Conservation (phyloP, 495 filamentous ascomycete species). For the Neurospora tetrasperma region DNA sequence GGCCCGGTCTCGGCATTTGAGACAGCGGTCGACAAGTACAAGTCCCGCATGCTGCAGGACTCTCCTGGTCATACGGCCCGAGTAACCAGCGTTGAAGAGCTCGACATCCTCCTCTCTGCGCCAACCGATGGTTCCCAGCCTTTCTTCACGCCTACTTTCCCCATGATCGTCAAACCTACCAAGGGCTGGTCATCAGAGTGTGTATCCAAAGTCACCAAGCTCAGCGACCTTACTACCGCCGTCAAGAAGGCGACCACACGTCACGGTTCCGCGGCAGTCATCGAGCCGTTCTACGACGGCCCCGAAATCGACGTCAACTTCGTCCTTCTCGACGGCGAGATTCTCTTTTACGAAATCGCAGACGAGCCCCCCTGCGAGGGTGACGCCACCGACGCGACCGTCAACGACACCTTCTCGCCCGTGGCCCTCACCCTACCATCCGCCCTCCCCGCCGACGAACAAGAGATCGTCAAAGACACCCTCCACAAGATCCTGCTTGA, state of each 20-base stretch:
- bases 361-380: conserved; percentile 43
- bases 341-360: conserved; percentile 40
- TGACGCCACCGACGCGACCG: conserved; percentile 20
- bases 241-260: conserved; percentile 17
- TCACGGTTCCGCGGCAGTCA: conserved; percentile 20
- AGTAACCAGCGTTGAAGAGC: conserved; percentile 11
- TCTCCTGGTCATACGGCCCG: conserved; percentile 14
- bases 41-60: conserved; percentile 28
- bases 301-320: conserved; percentile 48
- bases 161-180: conserved; percentile 24
- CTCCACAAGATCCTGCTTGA: conserved; percentile 23
- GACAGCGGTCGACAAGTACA: conserved; percentile 34
- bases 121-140: background rate
- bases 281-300: conserved; percentile 27
- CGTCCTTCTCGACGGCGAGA: conserved; percentile 36
- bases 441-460: conserved; percentile 26
- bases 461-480: conserved; percentile 17
- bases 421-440: conserved; percentile 33
- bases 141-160: conserved; percentile 10
- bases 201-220: conserved; percentile 17
- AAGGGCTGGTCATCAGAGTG: conserved; percentile 25
- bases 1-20: conserved; percentile 26
- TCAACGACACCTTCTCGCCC: conserved; percentile 23
- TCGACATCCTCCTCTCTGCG: conserved; percentile 8
- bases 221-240: conserved; percentile 13